phyloP scores from a whole-genome alignment of 192 early-diverging fungal species.

The Entomortierella beljakovae region DNA sequence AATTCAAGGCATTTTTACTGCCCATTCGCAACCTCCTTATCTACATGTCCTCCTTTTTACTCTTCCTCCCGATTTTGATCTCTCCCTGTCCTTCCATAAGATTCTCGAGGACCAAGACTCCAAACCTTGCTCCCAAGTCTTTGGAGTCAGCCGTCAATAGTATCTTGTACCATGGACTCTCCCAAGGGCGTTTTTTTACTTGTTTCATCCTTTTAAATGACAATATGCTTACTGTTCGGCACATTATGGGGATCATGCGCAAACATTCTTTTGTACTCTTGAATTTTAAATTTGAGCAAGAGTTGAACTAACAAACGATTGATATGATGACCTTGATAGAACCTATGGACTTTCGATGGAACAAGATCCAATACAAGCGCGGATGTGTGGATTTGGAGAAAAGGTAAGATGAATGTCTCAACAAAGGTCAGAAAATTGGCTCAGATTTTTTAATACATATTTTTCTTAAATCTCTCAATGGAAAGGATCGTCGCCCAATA shows the following conservation, averaged over 20 bases:
- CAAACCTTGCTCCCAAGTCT: not conserved
- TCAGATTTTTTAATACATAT: too few relatives aligned
- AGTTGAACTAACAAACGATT: not conserved
- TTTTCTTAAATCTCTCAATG: too few relatives aligned
- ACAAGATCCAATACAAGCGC: conserved; percentile 73
- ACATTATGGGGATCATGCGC: too few relatives aligned
- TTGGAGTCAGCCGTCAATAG: too few relatives aligned
- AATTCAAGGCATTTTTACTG: not conserved
- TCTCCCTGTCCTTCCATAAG: not conserved
- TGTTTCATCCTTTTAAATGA: too few relatives aligned
- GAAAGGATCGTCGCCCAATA: conserved; percentile 65
- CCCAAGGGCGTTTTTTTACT: too few relatives aligned
- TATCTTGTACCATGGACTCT: too few relatives aligned
- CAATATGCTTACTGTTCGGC: too few relatives aligned
- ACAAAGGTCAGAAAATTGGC: not conserved
- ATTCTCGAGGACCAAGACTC: not conserved
- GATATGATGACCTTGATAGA: not conserved
- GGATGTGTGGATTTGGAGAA: conserved; percentile 74
- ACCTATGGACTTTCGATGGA: conserved; percentile 64
- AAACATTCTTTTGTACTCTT: not conserved
- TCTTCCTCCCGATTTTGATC: not conserved
- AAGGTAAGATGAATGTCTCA: conserved; percentile 38
- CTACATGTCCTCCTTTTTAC: not conserved
- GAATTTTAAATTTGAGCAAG: not conserved
- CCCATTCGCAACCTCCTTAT: not conserved